A percentile compares a stretch with the other conserved stretches of the same genome.
phyloP scores from a whole-genome alignment of 345 rosid species.

The Diplotaxis tenuifolia region DNA sequence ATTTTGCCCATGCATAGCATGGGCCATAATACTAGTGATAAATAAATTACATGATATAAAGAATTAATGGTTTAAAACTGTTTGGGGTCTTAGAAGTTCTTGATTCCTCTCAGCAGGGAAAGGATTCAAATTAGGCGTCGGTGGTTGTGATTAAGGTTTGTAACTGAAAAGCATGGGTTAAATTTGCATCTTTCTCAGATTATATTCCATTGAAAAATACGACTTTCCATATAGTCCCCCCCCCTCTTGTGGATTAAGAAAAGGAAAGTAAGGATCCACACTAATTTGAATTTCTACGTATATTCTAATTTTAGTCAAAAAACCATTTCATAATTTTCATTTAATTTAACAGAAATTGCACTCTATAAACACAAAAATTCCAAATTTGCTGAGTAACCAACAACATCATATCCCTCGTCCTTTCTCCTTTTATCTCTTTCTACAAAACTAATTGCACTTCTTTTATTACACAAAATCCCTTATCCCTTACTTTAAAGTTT shows the following conservation, averaged over 20 bases:
- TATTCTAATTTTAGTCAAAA: background rate
- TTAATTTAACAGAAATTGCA: too few relatives aligned
- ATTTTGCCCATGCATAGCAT: too few relatives aligned
- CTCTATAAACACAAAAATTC: too few relatives aligned
- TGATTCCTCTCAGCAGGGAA: background rate
- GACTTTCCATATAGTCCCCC: constrained; percentile 1
- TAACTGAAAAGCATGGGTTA: background rate
- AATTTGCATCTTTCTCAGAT: background rate
- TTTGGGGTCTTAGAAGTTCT: background rate
- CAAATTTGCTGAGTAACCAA: too few relatives aligned
- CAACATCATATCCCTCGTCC: too few relatives aligned
- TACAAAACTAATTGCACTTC: too few relatives aligned
- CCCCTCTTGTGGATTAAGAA: background rate
- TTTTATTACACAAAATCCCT: too few relatives aligned
- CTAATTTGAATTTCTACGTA: constrained; percentile 1
- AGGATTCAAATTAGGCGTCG: background rate
- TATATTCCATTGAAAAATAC: background rate
- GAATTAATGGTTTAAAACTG: background rate
- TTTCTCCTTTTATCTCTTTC: too few relatives aligned
- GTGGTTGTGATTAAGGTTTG: background rate
- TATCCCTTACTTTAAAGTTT: constrained; percentile 17
- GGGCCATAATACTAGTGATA: too few relatives aligned
- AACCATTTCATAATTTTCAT: background rate
- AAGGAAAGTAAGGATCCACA: background rate
- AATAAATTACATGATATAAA: too few relatives aligned